Conservation (phyloP, 176 grass and related monocot genomes). For the Oryza australiensis region DNA sequence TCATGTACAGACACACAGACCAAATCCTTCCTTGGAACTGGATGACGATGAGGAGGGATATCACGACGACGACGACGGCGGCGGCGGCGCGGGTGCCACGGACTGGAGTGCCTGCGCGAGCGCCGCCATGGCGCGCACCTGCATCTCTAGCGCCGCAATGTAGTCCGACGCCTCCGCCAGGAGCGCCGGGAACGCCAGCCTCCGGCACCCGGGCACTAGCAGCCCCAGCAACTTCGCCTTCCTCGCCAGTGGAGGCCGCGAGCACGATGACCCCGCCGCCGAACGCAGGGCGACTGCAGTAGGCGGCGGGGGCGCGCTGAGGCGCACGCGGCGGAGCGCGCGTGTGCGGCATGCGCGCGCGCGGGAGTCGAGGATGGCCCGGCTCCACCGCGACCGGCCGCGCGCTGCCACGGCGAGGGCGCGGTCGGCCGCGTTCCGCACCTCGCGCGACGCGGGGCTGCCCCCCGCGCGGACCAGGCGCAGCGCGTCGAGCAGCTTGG, state of each 20-base stretch:
- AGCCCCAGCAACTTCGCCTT: slow-evolving; percentile 56
- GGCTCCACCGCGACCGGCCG: slow-evolving; percentile 73
- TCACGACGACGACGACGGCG: slow-evolving; percentile 7
- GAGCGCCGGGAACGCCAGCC: slow-evolving; percentile 60
- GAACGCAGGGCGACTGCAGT: neutral
- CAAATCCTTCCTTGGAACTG: neutral
- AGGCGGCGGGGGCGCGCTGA: neutral
- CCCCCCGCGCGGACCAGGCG: slow-evolving; percentile 39
- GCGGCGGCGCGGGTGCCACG: neutral
- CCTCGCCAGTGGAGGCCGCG: slow-evolving; percentile 32
- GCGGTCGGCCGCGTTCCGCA: slow-evolving; percentile 72
- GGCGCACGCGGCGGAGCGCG: slow-evolving; percentile 9
- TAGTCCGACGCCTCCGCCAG: slow-evolving; percentile 80
- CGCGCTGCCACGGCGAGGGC: slow-evolving; percentile 63
- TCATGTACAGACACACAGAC: neutral
- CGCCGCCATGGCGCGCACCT: slow-evolving; percentile 75
- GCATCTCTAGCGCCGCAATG: slow-evolving; percentile 88
- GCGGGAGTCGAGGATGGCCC: slow-evolving; percentile 59
- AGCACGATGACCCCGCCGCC: no score
- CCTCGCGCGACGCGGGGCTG: neutral
- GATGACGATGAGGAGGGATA: neutral
- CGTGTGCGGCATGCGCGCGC: neutral
- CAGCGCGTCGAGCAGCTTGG: slow-evolving; percentile 71
- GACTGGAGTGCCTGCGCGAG: slow-evolving; percentile 57
- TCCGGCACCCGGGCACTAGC: slow-evolving; percentile 81